Percentiles rank a stretch among this genome's conserved stretches.
Evolutionary conservation across 805 yeast genomes (phyloP).

Genomic region (Millerozyma miso): DNA sequence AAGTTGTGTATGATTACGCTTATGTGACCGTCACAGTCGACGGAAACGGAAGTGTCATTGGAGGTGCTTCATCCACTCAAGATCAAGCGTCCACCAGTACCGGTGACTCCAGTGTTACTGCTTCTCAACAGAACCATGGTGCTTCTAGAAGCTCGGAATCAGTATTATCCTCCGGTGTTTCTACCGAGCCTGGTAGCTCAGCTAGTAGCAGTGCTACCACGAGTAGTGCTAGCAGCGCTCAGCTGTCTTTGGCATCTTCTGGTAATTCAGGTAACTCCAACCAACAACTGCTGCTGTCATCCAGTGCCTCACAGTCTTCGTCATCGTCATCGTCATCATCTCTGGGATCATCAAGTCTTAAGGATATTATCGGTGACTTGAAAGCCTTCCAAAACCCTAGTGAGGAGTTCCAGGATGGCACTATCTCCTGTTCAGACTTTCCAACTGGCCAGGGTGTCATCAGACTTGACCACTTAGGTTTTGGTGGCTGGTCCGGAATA

Average conservation of each 20-base stretch:
- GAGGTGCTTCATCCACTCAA: constrained; percentile 17
- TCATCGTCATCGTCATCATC: constrained; percentile 15
- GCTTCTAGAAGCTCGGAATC: constrained; percentile 10
- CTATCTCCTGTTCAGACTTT: constrained; percentile 59
- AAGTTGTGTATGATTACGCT: constrained; percentile 43
- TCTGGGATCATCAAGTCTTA: constrained; percentile 15
- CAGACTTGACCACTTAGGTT: constrained; percentile 41
- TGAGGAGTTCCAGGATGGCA: constrained; percentile 68
- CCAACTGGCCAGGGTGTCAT: constrained; percentile 85
- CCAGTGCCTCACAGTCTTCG: constrained; percentile 27
- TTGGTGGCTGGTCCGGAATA: constrained; percentile 85
- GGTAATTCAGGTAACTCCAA: constrained; percentile 5
- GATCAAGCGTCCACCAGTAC: constrained; percentile 12
- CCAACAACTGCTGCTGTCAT: constrained; percentile 6
- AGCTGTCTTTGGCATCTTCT: constrained; percentile 17
- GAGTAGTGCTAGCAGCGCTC: constrained; percentile 3
- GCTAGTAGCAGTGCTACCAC: constrained; percentile 4
- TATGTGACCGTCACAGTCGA: constrained; percentile 43
- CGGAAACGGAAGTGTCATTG: constrained; percentile 36
- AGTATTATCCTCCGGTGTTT: constrained; percentile 10
- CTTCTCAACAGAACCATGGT: not conserved
- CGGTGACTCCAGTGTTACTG: constrained; percentile 5
- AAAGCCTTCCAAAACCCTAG: constrained; percentile 50
- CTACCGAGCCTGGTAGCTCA: constrained; percentile 6
- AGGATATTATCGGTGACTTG: constrained; percentile 48